Conservation (phyloP, 2,329 filamentous ascomycete genomes). For the Hypoxylon sp. region DNA sequence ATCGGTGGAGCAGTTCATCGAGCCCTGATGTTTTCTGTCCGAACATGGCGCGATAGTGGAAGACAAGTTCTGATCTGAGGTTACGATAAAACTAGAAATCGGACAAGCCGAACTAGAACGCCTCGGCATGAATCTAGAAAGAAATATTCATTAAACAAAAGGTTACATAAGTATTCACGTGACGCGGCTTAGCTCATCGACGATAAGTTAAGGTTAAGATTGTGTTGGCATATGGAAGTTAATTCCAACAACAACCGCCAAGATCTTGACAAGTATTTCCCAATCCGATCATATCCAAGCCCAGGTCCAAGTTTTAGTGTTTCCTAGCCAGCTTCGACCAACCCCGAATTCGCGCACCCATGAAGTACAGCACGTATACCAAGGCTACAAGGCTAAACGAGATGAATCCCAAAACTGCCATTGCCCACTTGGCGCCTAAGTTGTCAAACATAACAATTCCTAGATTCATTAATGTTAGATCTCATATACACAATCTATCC, state of each 20-base stretch:
- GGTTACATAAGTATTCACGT: background rate
- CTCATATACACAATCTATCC: background rate
- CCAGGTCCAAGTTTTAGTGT: constrained; percentile 9
- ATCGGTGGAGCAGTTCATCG: constrained; percentile 28
- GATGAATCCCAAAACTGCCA: constrained; percentile 59
- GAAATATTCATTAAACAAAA: background rate
- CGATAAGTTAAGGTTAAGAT: background rate
- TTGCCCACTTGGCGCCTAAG: constrained; percentile 59
- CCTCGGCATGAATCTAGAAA: background rate
- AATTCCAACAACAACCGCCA: constrained; percentile 15
- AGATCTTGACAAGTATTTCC: background rate
- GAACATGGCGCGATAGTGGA: background rate
- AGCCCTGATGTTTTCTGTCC: background rate
- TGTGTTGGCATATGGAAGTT: constrained; percentile 13
- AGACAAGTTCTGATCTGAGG: background rate
- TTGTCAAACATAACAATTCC: constrained; percentile 57
- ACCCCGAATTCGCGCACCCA: constrained; percentile 54
- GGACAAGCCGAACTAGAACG: background rate
- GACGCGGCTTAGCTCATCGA: background rate
- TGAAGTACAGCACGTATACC: constrained; percentile 61
- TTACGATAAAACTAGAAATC: background rate
- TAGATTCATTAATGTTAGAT: constrained; percentile 28
- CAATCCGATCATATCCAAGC: constrained; percentile 7
- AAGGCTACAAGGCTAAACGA: constrained; percentile 58
- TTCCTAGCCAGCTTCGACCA: constrained; percentile 56